These are phyloP conservation scores for Scleroderma bovista DNA, from an alignment of 768 basidiomycete genomes.

Conservation along the genomic window DNA sequence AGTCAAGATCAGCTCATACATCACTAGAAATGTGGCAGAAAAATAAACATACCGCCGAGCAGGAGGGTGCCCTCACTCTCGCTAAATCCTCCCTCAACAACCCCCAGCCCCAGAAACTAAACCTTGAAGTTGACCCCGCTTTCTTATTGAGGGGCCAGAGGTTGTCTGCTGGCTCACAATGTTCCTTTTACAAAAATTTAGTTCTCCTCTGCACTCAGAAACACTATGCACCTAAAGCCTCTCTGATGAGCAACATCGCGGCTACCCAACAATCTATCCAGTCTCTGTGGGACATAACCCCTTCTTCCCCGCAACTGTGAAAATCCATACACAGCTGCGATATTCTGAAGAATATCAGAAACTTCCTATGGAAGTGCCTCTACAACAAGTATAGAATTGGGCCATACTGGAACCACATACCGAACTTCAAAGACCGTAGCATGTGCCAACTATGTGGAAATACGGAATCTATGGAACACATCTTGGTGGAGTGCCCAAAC, in stretches of 20 bases:
- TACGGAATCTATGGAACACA: conserved; percentile 6
- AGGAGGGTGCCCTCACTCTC: neutral
- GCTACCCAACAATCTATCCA: neutral
- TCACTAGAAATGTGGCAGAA: neutral
- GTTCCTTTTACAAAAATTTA: neutral
- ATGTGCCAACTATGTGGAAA: conserved; percentile 1
- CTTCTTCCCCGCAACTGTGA: neutral
- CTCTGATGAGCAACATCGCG: neutral
- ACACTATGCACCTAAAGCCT: neutral
- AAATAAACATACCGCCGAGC: neutral
- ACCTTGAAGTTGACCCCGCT: neutral
- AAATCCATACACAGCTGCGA: conserved; percentile 2
- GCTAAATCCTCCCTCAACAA: neutral
- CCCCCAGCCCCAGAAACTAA: neutral
- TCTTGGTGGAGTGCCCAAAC: conserved; percentile 1
- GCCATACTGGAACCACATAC: neutral
- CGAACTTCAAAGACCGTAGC: neutral
- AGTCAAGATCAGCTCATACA: neutral
- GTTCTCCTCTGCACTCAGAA: neutral
- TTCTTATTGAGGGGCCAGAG: neutral
- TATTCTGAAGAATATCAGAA: conserved; percentile 6
- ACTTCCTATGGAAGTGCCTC: conserved; percentile 16
- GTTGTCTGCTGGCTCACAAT: neutral
- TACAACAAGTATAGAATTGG: conserved; percentile 12
- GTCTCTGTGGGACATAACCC: neutral